Evolutionary conservation across 495 filamentous ascomycete genomes (phyloP), one percentile per base, ranked within the genome.

Genomic region (Penicillium argentinense): DNA sequence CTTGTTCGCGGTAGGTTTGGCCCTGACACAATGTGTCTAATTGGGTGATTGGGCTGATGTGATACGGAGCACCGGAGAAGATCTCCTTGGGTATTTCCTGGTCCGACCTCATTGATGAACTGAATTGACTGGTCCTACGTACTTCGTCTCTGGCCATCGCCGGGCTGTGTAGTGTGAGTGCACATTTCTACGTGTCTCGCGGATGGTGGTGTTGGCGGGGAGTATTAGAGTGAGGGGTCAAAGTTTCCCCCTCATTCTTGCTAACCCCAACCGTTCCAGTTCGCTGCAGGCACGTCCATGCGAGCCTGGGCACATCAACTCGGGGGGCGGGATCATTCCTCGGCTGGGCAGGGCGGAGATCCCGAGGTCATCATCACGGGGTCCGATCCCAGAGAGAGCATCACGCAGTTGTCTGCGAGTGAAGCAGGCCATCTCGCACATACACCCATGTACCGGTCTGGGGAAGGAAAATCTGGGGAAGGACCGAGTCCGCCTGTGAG

Each of bases 401-500:
- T n/a, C n/a, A n/a, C n/a, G n/a, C n/a, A n/a, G n/a, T n/a, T n/a
- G n/a, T n/a, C n/a, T n/a, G n/a, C n/a, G n/a, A n/a, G n/a, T n/a
- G n/a, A n/a, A n/a, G n/a, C n/a, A n/a, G n/a, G n/a, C n/a, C n/a
- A n/a, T n/a, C n/a, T n/a, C n/a, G n/a, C n/a, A n/a, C n/a, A n/a
- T n/a, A n/a, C n/a, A n/a, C n/a, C n/a, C n/a, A n/a, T n/a, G n/a
- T n/a, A n/a, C n/a, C n/a, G n/a, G n/a, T n/a, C n/a, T n/a, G n/a
- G n/a, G n/a, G n/a, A n/a, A n/a, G n/a, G n/a, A n/a, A n/a, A n/a
- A n/a, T 60, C 57, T 36, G 57, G 57, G 57, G 57, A 60, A 59
- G 17, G 2, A 27, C 12, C 37, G 16, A 41, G 36, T 4, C 19
- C 29, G 28, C 9, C 6, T 40, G 14, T 58, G 45, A 59, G 55